These are phyloP conservation scores for Lipomyces mesembrius DNA, from an alignment of 805 yeast genomes.

Conservation along the genomic window DNA sequence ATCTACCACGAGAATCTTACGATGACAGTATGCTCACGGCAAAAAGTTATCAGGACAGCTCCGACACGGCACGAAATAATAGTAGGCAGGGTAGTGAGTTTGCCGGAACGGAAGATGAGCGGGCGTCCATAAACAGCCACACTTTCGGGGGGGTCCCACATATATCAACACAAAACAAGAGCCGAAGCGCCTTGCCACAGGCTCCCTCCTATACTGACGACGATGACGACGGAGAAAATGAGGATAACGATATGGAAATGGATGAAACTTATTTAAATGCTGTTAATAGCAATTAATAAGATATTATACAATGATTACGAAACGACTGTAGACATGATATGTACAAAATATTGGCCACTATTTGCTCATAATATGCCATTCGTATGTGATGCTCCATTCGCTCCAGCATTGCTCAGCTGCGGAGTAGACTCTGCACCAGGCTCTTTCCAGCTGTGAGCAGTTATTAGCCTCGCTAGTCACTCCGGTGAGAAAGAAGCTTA, in stretches of 20 bases:
- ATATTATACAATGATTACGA: neutral
- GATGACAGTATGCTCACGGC: conserved; percentile 9
- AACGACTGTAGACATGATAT: neutral
- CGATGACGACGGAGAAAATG: conserved; percentile 25
- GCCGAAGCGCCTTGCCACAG: conserved; percentile 10
- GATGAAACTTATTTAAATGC: conserved; percentile 25
- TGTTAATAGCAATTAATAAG: conserved; percentile 3
- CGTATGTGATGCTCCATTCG: conserved; percentile 9
- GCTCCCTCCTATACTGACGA: conserved; percentile 10
- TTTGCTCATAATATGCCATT: conserved; percentile 7
- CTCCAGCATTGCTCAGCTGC: neutral
- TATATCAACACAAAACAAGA: conserved; percentile 1
- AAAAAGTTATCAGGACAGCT: neutral
- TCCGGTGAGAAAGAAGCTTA: neutral
- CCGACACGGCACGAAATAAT: neutral
- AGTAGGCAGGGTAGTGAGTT: conserved; percentile 1
- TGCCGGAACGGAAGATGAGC: neutral
- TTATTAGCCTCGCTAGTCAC: neutral
- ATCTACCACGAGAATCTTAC: neutral
- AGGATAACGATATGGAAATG: conserved; percentile 26
- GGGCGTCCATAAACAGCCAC: neutral
- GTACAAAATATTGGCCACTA: conserved; percentile 3
- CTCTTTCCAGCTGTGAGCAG: conserved; percentile 31
- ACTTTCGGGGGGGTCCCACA: neutral
- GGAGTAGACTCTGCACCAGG: conserved; percentile 34